These are phyloP conservation scores for Kodamaea anthophila DNA, from an alignment of 1,139 yeast species.

Conservation along the genomic window DNA sequence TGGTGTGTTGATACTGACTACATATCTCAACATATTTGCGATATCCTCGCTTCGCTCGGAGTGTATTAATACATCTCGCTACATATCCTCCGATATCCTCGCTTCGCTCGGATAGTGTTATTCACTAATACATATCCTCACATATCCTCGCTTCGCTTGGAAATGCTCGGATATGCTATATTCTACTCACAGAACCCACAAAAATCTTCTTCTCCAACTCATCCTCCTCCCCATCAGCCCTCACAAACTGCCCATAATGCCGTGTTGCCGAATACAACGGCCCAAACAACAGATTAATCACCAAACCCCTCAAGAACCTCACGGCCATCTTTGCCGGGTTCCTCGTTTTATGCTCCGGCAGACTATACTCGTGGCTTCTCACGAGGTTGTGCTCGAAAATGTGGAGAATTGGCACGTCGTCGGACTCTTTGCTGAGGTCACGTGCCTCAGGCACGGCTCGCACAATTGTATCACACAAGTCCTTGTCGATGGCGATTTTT, in stretches of 20 bases:
- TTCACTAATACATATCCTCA: too few relatives aligned
- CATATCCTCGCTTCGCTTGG: too few relatives aligned
- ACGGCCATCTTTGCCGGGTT: conserved; percentile 14
- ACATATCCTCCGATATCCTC: too few relatives aligned
- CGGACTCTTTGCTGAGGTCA: conserved; percentile 4
- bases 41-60: too few relatives aligned
- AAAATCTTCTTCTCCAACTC: conserved; percentile 21
- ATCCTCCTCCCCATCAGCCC: conserved; percentile 18
- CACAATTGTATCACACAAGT: conserved; percentile 22
- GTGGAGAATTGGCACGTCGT: conserved; percentile 28
- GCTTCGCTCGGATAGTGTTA: too few relatives aligned
- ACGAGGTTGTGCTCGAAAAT: conserved; percentile 33
- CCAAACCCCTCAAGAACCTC: conserved; percentile 16
- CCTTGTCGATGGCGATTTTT: conserved; percentile 23
- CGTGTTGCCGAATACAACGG: conserved; percentile 26
- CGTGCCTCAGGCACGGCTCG: conserved; percentile 18
- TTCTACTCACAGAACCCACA: conserved; percentile 22
- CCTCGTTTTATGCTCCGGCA: conserved; percentile 13
- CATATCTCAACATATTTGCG: too few relatives aligned
- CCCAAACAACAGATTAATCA: conserved; percentile 23
- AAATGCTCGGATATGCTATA: too few relatives aligned
- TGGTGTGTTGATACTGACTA: too few relatives aligned
- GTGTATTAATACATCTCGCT: too few relatives aligned
- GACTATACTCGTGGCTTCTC: conserved; percentile 17
- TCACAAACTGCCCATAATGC: conserved; percentile 19